These are phyloP conservation scores for Candida gorgasii DNA, from an alignment of 805 yeast species.

Conservation along the genomic window DNA sequence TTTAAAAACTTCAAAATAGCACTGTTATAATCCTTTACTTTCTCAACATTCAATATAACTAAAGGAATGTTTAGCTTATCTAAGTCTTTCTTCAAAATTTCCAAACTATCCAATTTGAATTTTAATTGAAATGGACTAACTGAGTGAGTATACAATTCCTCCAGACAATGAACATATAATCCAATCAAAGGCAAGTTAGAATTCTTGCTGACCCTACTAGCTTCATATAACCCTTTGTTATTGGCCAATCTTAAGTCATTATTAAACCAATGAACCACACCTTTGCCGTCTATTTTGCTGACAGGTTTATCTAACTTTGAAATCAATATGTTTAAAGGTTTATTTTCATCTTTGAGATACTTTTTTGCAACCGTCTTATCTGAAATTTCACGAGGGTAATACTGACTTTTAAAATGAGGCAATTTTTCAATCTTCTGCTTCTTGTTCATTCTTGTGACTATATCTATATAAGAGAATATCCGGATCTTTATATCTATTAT, in stretches of 20 bases:
- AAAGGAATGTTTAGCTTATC: constrained; percentile 38
- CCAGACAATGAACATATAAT: constrained; percentile 42
- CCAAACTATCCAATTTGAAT: constrained; percentile 36
- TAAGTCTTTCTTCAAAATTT: constrained; percentile 29
- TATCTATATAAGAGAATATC: too few species aligned
- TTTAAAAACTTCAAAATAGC: constrained; percentile 24
- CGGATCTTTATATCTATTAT: too few species aligned
- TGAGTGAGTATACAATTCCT: constrained; percentile 43
- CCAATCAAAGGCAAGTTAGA: constrained; percentile 36
- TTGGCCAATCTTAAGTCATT: constrained; percentile 48
- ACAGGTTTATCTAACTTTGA: not conserved
- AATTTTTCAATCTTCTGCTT: constrained; percentile 11
- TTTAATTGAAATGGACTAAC: constrained; percentile 45
- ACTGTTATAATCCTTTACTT: constrained; percentile 28
- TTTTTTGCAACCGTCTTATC: constrained; percentile 16
- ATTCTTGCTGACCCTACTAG: constrained; percentile 31
- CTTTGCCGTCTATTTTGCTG: constrained; percentile 15
- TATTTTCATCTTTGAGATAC: constrained; percentile 31
- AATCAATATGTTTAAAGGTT: constrained; percentile 26
- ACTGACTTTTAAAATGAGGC: constrained; percentile 12
- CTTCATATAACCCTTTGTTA: constrained; percentile 41
- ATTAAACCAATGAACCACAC: constrained; percentile 48
- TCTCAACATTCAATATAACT: constrained; percentile 37
- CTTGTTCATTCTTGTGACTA: constrained; percentile 13
- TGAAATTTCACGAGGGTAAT: constrained; percentile 14